These are phyloP conservation scores for Paraleonurus japonicus DNA, from an alignment of 257 asterid genomes.

Conservation along the genomic window DNA sequence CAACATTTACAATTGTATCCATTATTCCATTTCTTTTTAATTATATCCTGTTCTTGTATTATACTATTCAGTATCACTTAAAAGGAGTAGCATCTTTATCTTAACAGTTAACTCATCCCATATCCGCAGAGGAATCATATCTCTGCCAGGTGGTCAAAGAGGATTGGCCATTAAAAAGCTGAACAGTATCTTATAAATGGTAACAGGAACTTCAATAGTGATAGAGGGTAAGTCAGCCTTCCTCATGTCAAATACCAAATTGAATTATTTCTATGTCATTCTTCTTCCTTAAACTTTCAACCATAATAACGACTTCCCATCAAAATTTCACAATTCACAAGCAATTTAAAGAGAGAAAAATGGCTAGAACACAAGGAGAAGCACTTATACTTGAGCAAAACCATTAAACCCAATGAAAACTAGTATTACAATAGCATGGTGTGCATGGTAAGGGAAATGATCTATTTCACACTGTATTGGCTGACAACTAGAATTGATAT, in stretches of 20 bases:
- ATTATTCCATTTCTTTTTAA: background rate
- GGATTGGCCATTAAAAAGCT: constrained; percentile 11
- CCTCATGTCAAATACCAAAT: background rate
- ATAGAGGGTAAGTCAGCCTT: background rate
- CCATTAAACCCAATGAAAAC: background rate
- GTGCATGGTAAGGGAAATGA: background rate
- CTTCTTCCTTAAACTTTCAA: constrained; percentile 26
- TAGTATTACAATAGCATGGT: background rate
- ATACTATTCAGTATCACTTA: background rate
- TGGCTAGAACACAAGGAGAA: background rate
- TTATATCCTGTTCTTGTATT: background rate
- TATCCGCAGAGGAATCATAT: background rate
- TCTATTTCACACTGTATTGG: constrained; percentile 19
- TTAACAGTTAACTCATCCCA: background rate
- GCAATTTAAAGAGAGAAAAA: constrained; percentile 6
- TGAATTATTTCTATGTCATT: background rate
- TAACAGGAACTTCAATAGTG: constrained; percentile 6
- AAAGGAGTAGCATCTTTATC: constrained; percentile 9
- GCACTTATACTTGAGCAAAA: constrained; percentile 7
- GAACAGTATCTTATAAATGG: constrained; percentile 15
- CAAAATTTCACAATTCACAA: constrained; percentile 7
- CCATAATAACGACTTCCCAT: constrained; percentile 8
- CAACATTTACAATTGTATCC: background rate
- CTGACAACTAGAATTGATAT: constrained; percentile 16
- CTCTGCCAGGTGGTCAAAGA: constrained; percentile 9